A percentile compares a stretch with the other conserved stretches of the same genome.
phyloP scores from a whole-genome alignment of 257 asterid genomes.

The Solanum sejunctum region DNA sequence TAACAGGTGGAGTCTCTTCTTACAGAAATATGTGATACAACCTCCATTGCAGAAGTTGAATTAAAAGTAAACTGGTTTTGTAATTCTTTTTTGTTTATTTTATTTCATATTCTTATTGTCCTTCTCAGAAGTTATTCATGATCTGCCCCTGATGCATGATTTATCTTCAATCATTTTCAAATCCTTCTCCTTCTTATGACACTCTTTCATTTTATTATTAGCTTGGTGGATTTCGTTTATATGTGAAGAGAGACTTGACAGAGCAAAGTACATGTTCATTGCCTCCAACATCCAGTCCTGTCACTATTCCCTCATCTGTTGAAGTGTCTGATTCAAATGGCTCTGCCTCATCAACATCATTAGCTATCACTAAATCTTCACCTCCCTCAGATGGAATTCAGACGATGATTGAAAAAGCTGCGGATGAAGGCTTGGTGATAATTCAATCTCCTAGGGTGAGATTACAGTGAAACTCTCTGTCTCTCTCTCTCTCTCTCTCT shows the following conservation, averaged over 20 bases:
- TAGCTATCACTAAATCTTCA: constrained; percentile 36
- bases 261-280: constrained; percentile 30
- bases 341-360: constrained; percentile 52
- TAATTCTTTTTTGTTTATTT: neutral
- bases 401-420: constrained; percentile 42
- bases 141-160: neutral
- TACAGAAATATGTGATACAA: constrained; percentile 54
- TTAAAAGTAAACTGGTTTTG: constrained; percentile 42
- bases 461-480: neutral
- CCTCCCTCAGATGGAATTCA: constrained; percentile 34
- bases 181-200: neutral
- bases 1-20: constrained; percentile 78
- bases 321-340: constrained; percentile 47
- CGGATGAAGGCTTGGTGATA: constrained; percentile 62
- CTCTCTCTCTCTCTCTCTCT: neutral
- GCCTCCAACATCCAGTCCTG: constrained; percentile 41
- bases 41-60: constrained; percentile 80
- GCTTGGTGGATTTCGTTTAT: constrained; percentile 65
- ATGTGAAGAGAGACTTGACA: constrained; percentile 42
- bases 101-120: neutral
- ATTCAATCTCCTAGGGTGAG: constrained; percentile 77
- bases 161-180: neutral
- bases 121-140: neutral
- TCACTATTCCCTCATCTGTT: constrained; percentile 17
- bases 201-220: constrained; percentile 12